Evolutionary conservation across 371 early-diverging fungal species (phyloP), one percentile per base, ranked within the genome.

Genomic region (Mortierella sp.): DNA sequence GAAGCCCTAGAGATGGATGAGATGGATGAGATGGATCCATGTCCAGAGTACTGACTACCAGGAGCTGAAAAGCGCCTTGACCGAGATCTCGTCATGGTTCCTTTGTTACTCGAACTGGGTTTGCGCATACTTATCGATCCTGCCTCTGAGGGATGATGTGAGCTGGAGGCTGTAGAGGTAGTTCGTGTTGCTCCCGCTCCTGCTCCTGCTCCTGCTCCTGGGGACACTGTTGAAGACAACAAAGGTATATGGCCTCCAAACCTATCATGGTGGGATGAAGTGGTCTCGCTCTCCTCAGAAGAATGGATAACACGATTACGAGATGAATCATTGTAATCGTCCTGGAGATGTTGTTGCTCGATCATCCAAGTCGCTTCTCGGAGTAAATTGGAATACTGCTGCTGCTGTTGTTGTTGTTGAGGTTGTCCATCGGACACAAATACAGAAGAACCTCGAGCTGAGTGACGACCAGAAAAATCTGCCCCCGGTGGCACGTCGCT

Each of bases 41-140:
- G 76, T 3, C 75, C 72, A 0, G 75, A 75, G 38, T 77, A 77
- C 45, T 76, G 74, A 28, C 45, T 70, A 0, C 80, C 84, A 3
- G 78, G 84, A 16, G 84, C 84, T 0, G 84, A 83, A 31, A 83
- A 80, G 5, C 84, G 74, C 48, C 84, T 55, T 2, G 84, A 83
- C 54, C 80, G 80, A 6, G 77, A 74, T 50, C 57, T 24, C 19
- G 75, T 80, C 19, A 75, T 31, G 2, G 80, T 75, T 11, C 73
- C 58, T 38, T 14, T 75, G 31, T 26, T 76, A 52, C 78, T 80
- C 34, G 75, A 75, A 38, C 44, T 16, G 16, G 48, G 38, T 19
- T 9, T 47, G n/a, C n/a, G 31, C 8, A 47, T 48, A 6, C 6
- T 48, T 8, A 48, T 21, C 28, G 72, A 60, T 31, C 57, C 74